Conservation (phyloP, 2,329 filamentous ascomycete genomes). For the Aspergillus calidoustus region DNA sequence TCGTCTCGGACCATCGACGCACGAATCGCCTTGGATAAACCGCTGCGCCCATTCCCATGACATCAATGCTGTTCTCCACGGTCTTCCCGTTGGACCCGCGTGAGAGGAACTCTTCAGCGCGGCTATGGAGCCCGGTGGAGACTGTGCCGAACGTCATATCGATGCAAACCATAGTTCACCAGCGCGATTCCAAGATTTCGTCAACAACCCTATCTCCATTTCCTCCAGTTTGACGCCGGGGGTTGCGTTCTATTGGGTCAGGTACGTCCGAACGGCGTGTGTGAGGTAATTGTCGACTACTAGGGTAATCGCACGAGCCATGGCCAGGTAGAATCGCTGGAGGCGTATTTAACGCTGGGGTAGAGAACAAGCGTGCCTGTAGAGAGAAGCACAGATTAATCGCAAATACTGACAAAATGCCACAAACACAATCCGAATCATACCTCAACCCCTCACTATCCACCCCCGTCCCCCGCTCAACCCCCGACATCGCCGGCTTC, state of each 20-base stretch:
- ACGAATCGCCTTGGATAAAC: not conserved
- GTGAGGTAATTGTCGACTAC: not conserved
- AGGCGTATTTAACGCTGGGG: not conserved
- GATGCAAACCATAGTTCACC: conserved; percentile 12
- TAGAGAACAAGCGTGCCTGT: not conserved
- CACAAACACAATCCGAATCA: not conserved
- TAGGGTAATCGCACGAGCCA: too few relatives aligned
- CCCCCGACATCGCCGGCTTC: conserved; percentile 18
- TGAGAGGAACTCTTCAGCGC: not conserved
- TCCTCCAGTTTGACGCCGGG: not conserved
- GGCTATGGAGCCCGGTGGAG: not conserved
- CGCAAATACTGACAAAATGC: not conserved
- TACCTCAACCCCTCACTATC: conserved; percentile 1
- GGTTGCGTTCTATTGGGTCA: not conserved
- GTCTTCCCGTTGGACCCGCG: not conserved
- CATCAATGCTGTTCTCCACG: not conserved
- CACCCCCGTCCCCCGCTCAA: not conserved
- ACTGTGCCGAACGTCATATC: not conserved
- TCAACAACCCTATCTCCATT: not conserved
- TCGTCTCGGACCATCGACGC: not conserved
- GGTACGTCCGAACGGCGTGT: not conserved
- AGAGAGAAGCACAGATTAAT: too few relatives aligned
- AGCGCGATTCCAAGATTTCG: not conserved
- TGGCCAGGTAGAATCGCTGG: not conserved
- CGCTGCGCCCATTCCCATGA: not conserved